Base-by-base conservation (phyloP, 768 basidiomycete species). In the Hygrocybe coccinea region DNA sequence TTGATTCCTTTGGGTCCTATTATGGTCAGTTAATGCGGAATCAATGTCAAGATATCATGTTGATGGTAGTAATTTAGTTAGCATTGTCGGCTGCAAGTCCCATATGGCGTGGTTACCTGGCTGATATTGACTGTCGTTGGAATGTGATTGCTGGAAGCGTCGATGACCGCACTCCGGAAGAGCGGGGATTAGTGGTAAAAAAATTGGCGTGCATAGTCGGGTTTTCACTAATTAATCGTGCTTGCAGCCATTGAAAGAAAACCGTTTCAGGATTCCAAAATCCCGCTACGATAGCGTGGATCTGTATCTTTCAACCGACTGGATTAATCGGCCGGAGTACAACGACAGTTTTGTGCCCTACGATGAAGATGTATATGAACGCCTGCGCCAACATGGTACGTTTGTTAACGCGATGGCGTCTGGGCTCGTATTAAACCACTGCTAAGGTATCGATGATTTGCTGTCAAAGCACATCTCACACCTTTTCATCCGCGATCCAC, bases 121-220 rank as follows among this genome's bases (percentile, higher is more conserved):
- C 95, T 38, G 95, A 99, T 67, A 95, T 98, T 5, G 97, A 99
- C 73, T 97, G 91, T 65, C 84, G 97, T 41, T 99, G 97, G 97
- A 91, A 97, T 64, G 97, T 99, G 9, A 97, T 99, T 60, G 89
- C 97, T 9, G 97, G 90, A n/a, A 92, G 91, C 64, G 95, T 99
- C 0, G 97, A 99, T 65, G 95, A 98, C 71, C 84, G 97, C 50
- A 98, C 94, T 12, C 84, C 87, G 59, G 95, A 97, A 68, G 97
- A 99, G 70, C 84, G 95, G 55, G 95, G 95, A 5, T 59, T 87
- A 57, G 89, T 87, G 80, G 91, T 89, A 22, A 54, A 55, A 55
- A 63, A 50, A 41, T 11, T 55, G 29, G 7, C 19, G 9, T 35
- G 19, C 33, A 22, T n/a, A 15, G 10, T 14, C 29, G 29, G 19